Percentiles rank a stretch among this genome's conserved stretches.
Evolutionary conservation across 306 rosid species (phyloP).

Genomic region (Cucumis cinereus): DNA sequence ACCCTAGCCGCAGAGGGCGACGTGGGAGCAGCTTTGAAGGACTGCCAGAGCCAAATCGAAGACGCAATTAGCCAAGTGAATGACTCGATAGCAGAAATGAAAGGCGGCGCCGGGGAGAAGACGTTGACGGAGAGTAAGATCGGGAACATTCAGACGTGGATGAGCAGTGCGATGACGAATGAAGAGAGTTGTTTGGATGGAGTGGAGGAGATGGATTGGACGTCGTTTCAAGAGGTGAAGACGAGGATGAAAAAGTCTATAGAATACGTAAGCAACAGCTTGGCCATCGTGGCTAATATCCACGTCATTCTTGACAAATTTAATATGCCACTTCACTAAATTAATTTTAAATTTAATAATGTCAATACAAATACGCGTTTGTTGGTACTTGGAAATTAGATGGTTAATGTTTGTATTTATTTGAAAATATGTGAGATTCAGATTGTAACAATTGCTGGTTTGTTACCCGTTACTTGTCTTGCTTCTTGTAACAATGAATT

Average conservation of each 20-base stretch:
- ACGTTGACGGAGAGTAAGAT: conserved; percentile 28
- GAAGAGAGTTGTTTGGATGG: conserved; percentile 60
- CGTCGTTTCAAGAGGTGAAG: conserved; percentile 15
- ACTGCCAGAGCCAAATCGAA: conserved; percentile 43
- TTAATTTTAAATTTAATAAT: background rate
- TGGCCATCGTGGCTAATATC: background rate
- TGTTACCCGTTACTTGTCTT: too few species aligned
- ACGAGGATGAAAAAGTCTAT: conserved; percentile 26
- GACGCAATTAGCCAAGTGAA: conserved; percentile 54
- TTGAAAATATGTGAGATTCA: background rate
- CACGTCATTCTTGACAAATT: background rate
- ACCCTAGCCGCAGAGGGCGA: background rate
- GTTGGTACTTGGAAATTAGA: background rate
- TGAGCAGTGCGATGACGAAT: conserved; percentile 55
- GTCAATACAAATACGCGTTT: background rate
- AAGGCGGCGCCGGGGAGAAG: background rate
- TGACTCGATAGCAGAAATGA: conserved; percentile 34
- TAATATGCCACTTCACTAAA: background rate
- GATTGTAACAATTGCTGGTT: background rate
- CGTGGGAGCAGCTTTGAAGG: conserved; percentile 19
- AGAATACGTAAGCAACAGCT: conserved; percentile 34
- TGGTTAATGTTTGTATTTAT: background rate
- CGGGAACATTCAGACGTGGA: conserved; percentile 50
- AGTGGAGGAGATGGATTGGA: conserved; percentile 47
- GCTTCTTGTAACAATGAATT: too few species aligned